These are phyloP conservation scores for Cryphonectria parasitica DNA, from an alignment of 2,329 filamentous ascomycete species.

Conservation along the genomic window DNA sequence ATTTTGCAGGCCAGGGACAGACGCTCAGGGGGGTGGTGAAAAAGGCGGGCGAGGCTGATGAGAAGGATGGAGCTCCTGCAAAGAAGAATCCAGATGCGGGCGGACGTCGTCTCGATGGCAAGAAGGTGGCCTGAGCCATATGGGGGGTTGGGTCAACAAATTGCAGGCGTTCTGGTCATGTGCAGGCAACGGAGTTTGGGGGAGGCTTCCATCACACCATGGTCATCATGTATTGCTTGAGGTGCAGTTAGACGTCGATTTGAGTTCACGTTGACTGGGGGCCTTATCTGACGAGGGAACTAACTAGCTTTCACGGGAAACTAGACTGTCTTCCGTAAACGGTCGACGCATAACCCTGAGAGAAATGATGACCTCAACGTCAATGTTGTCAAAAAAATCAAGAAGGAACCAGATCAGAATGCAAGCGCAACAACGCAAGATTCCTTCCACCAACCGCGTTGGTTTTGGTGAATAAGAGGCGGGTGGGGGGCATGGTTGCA, in stretches of 20 bases:
- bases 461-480: background rate
- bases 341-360: background rate
- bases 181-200: constrained; percentile 14
- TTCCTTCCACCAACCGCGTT: background rate
- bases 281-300: constrained; percentile 1
- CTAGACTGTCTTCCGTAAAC: background rate
- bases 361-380: background rate
- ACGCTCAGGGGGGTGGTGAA: constrained; percentile 72
- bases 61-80: constrained; percentile 50
- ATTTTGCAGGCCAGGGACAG: constrained; percentile 84
- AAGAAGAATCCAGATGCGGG: constrained; percentile 48
- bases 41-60: constrained; percentile 65
- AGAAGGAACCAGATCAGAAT: background rate
- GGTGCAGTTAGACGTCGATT: constrained; percentile 9
- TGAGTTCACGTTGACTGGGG: background rate
- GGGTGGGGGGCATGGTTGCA: background rate
- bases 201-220: background rate
- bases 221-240: background rate
- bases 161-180: constrained; percentile 22
- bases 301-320: background rate
- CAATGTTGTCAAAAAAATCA: background rate
- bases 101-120: constrained; percentile 27
- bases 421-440: background rate
- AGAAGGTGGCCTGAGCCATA: constrained; percentile 21
- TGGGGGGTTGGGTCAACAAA: background rate